phyloP scores from a whole-genome alignment of 139 green algal species.

The Trebouxia sp. region DNA sequence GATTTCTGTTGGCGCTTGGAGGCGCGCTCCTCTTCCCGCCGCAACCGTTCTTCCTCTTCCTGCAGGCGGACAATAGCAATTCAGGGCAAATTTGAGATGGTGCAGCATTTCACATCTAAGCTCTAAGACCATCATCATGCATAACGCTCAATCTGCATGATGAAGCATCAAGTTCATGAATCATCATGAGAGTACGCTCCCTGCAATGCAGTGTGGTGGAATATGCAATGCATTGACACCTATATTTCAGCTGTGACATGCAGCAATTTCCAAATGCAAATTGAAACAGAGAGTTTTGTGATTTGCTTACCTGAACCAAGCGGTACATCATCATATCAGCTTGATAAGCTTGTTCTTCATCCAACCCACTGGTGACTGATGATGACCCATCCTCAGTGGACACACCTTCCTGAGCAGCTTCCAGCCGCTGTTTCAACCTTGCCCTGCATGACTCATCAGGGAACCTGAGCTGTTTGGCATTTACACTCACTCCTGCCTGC shows the following conservation, averaged over 20 bases:
- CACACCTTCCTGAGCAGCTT: conserved; percentile 10
- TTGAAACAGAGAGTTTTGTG: too few relatives aligned
- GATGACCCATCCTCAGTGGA: conserved; percentile 28
- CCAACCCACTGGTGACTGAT: conserved; percentile 24
- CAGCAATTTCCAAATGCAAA: too few relatives aligned
- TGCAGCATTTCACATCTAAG: too few relatives aligned
- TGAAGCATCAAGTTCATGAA: too few relatives aligned
- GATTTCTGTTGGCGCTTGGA: conserved; percentile 6
- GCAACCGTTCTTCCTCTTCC: conserved; percentile 5
- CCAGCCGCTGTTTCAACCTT: conserved; percentile 14
- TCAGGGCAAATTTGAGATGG: too few relatives aligned
- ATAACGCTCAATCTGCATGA: too few relatives aligned
- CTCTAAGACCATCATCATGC: too few relatives aligned
- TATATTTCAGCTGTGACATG: too few relatives aligned
- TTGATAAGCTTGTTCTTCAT: conserved; percentile 3
- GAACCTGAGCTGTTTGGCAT: neutral
- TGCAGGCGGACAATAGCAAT: too few relatives aligned
- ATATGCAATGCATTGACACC: too few relatives aligned
- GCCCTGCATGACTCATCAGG: neutral
- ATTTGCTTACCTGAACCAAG: neutral
- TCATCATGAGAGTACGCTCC: too few relatives aligned
- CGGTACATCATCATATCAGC: conserved; percentile 22
- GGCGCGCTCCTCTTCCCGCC: neutral
- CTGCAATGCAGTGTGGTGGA: neutral
- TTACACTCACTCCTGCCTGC: too few relatives aligned